Evolutionary conservation across 2,329 filamentous ascomycete genomes (phyloP), one percentile per base, ranked within the genome.

Genomic region (Claviceps sp.): DNA sequence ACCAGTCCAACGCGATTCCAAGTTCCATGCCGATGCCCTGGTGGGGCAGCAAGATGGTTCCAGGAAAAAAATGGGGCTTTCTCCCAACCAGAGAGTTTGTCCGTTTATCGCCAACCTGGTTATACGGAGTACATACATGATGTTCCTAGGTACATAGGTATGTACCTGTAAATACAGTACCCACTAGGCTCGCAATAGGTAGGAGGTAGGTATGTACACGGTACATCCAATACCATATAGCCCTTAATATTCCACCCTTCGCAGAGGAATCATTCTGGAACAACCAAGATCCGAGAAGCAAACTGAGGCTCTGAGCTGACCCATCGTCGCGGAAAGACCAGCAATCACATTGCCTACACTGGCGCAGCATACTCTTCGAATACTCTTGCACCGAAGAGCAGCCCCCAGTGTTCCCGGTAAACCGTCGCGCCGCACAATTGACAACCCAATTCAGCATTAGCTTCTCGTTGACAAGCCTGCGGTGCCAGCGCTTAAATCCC

Each of bases 211-310:
- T 8, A 26, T 10, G 26, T 30, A 30, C 3, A n/a, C 26, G 13
- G 42, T 30, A 30, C 43, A 5, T n/a, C 7, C 7, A 26, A 30
- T 30, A 14, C 34, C 44, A 19, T 19, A 11, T 30, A n/a, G 16
- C 34, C 44, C 6, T 46, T 8, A 43, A 34, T 6, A 34, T 50
- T 17, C 40, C 40, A 50, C 26, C 17, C 37, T 22, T 37, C 13
- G 7, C 40, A 19, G 17, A 39, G 16, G 16, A 30, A 19, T 37
- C 34, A 38, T 30, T 19, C 48, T 54, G 57, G 56, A 53, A 52
- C 40, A 57, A 53, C 51, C 52, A 52, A 50, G 37, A 46, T 56
- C 59, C 59, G 58, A 60, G 53, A 45, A 45, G 13, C 49, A 50
- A 46, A 1, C 38, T 22, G 22, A 47, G 19, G 19, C 19, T 19